Evolutionary conservation across 2,329 filamentous ascomycete species (phyloP), one percentile per base, ranked within the genome.

Genomic region (Camillea tinctor): DNA sequence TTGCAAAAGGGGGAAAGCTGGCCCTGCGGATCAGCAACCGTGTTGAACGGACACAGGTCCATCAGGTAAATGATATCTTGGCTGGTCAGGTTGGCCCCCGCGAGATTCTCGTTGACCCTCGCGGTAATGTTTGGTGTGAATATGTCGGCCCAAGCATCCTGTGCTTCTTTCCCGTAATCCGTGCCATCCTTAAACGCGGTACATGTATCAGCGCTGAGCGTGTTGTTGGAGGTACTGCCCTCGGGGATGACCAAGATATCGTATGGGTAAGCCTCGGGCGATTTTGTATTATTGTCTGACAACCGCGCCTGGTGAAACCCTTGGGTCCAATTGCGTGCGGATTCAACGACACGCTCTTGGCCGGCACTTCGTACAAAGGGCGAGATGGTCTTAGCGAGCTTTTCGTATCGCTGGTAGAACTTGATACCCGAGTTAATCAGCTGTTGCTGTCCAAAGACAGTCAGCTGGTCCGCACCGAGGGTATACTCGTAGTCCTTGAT

Each of bases 21-120:
- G 4, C 78, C 83, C 2, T 81, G 76, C 0, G 75, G 70, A 5
- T 84, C 80, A 8, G 88, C 86, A n/a, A 96, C 86, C 0, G 91
- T 94, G 66, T 89, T 84, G 76, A 92, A 97, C 0, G 93, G 88
- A 70, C 93, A 97, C 61, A 97, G 80, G 68, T 97, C 92, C 92
- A 97, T 97, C 36, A 97, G 73, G 59, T 83, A 84, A 59, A 93
- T 79, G 0, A 87, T 85, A 36, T 94, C 87, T 1, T 77, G 70
- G 13, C 80, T 71, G 2, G 83, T 84, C 50, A 97, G 73, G 62
- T 89, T 86, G 4, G 84, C 87, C 2, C 90, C 89, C 0, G 82
- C 82, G 0, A 97, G 80, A 61, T 88, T 84, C 15, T 76, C 68
- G 71, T 93, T 92, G 49, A 97, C 75, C 7, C 91, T 86, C 2